A percentile compares a stretch with the other conserved stretches of the same genome.
These are phyloP conservation scores for Botrytis hyacinthi DNA, from an alignment of 2,329 filamentous ascomycete genomes.

Conservation along the genomic window DNA sequence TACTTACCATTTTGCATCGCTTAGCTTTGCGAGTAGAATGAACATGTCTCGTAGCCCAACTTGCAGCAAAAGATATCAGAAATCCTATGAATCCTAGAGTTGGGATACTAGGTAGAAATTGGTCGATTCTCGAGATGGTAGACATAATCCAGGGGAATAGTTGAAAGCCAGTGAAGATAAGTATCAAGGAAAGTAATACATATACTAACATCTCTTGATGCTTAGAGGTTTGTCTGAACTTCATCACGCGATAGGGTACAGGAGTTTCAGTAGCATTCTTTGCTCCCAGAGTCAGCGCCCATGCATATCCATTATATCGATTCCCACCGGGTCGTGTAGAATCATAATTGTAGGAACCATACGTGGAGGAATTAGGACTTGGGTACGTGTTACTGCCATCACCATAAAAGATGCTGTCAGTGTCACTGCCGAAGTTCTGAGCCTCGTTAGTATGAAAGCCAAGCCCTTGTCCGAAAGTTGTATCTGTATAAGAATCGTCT, in stretches of 20 bases:
- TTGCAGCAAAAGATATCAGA: slow-evolving; percentile 27
- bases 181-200: neutral
- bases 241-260: neutral
- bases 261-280: neutral
- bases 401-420: slow-evolving; percentile 1
- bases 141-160: neutral
- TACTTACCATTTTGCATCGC: slow-evolving; percentile 6
- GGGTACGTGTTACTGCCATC: neutral
- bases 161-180: neutral
- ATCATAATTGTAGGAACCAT: slow-evolving; percentile 20
- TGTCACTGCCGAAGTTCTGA: neutral
- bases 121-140: neutral
- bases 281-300: neutral
- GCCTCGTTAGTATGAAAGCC: slow-evolving; percentile 1
- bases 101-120: slow-evolving; percentile 22
- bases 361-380: slow-evolving; percentile 6
- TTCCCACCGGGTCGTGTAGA: slow-evolving; percentile 24
- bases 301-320: slow-evolving; percentile 11
- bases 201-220: neutral
- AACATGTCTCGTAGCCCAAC: slow-evolving; percentile 27
- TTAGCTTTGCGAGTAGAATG: neutral
- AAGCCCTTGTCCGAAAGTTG: neutral
- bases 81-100: slow-evolving; percentile 30
- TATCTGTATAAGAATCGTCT: neutral
- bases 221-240: neutral